Evolutionary conservation across 1,284 basidiomycete species (phyloP), one percentile per base, ranked within the genome.

Genomic region (Puccinia polysora): DNA sequence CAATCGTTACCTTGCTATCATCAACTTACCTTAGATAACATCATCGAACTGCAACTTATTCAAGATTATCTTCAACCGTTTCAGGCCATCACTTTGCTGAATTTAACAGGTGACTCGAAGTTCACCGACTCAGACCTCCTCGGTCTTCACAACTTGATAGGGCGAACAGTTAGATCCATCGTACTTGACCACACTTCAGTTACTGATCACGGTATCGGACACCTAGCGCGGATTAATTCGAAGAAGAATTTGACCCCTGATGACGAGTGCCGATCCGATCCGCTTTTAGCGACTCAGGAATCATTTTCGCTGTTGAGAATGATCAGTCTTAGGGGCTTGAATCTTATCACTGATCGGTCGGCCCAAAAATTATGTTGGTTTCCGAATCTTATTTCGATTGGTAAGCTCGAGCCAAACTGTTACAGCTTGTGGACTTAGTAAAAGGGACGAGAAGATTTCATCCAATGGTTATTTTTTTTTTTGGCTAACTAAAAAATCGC

Each of bases 311-410:
- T 14, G 30, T 36, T 56, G 8, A 56, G 28, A 12, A 34, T 34
- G 18, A 34, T 56, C 38, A 56, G 53, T 36, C 23, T 34, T 15
- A 56, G 53, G 4, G 53, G 53, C 28, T 56, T 56, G 53, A 6
- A 25, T n/a, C 14, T 4, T n/a, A 14, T 56, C 1, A 56, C 53
- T 18, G 53, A 56, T 36, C 53, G 53, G 32, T 56, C 30, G n/a
- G 53, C 53, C 1, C 18, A 34, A 18, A 4, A 56, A 2, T n/a
- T 56, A 6, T 8, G 23, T 34, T n/a, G 25, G 32, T 56, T 56
- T 36, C 53, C 53, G 10, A 34, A 34, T n/a, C 53, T 56, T 6
- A n/a, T 56, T n/a, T 56, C 53, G 6, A 56, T 56, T 12, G 53
- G 53, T 56, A 8, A 34, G 53, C 14, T 36, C 38, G 52, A 23